Conservation (phyloP, 148 eudicot species). For the Arctostaphylos glauca region DNA sequence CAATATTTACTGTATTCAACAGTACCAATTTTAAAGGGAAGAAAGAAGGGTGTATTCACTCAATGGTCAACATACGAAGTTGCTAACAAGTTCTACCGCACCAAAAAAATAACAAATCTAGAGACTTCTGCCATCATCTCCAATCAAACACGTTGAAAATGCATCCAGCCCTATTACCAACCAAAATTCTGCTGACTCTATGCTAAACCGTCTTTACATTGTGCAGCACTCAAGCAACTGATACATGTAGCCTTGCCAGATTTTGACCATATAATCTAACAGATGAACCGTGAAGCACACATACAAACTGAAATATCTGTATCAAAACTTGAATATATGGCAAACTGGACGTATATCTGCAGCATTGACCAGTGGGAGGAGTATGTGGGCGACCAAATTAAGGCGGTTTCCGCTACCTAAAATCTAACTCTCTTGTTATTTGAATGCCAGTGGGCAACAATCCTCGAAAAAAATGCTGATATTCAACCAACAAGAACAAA, state of each 20-base stretch:
- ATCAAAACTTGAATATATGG: no score
- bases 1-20: not conserved
- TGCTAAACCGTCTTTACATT: not conserved
- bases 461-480: no score
- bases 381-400: no score
- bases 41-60: not conserved
- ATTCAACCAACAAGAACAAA: no score
- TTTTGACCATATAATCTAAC: not conserved
- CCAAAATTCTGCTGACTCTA: not conserved
- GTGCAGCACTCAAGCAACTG: not conserved
- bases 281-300: no score
- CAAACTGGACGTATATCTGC: no score
- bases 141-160: not conserved
- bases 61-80: not conserved
- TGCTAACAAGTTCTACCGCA: not conserved
- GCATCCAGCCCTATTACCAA: not conserved
- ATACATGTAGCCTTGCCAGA: not conserved
- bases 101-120: not conserved
- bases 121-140: not conserved
- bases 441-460: no score
- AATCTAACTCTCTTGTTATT: no score
- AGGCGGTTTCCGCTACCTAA: no score
- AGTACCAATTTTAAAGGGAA: not conserved
- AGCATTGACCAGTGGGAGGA: no score
- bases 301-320: no score